These are phyloP conservation scores for Psilocybe cubensis DNA, from an alignment of 768 basidiomycete species.

Conservation along the genomic window DNA sequence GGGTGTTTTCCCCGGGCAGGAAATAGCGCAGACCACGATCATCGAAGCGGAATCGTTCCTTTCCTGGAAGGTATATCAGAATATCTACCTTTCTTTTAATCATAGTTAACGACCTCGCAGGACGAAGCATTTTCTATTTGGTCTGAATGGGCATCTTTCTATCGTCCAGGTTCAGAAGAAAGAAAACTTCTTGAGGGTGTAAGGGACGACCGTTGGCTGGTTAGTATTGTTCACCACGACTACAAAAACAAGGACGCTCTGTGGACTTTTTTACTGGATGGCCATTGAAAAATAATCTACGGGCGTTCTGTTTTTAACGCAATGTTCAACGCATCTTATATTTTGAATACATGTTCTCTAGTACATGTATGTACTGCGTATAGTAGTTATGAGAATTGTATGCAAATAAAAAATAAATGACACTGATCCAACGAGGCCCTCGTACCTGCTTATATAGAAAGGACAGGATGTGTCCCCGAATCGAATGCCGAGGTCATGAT, in stretches of 20 bases:
- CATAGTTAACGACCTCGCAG: constrained; percentile 42
- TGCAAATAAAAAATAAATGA: not conserved
- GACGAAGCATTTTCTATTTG: constrained; percentile 97
- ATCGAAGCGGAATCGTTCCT: constrained; percentile 95
- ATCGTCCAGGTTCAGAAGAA: constrained; percentile 74
- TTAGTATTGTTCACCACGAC: constrained; percentile 93
- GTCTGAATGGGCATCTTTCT: constrained; percentile 92
- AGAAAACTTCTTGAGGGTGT: constrained; percentile 75
- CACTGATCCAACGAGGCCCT: not conserved
- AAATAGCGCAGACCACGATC: constrained; percentile 94
- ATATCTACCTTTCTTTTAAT: not conserved
- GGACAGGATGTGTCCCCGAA: too few species aligned
- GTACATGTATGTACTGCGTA: not conserved
- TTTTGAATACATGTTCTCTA: not conserved
- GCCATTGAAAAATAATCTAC: not conserved
- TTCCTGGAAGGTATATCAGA: constrained; percentile 90
- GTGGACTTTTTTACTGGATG: constrained; percentile 80
- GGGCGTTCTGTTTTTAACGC: not conserved
- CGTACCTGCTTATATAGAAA: too few species aligned
- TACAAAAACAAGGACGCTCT: constrained; percentile 79
- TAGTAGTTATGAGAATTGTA: not conserved
- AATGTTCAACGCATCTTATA: not conserved
- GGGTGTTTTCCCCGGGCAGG: constrained; percentile 97
- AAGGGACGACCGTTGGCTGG: constrained; percentile 80
- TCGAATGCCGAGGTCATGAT: not conserved